phyloP scores from a whole-genome alignment of 2,329 filamentous ascomycete species.

The Epicoccum sorghinum region DNA sequence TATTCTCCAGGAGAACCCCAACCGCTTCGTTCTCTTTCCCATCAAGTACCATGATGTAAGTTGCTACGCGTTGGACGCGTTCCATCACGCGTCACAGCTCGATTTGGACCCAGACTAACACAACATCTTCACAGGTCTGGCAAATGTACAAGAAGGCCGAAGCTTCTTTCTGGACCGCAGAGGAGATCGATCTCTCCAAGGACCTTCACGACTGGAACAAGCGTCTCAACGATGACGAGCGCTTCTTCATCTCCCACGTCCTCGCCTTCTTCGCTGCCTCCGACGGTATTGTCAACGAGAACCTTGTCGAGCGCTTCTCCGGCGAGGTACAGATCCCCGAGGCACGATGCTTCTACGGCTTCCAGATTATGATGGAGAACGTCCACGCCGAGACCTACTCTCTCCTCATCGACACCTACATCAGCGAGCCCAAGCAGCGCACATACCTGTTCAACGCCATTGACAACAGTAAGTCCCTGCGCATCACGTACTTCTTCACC shows the following conservation, averaged over 20 bases:
- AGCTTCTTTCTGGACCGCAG: conserved; percentile 99
- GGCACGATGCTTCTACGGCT: conserved; percentile 99
- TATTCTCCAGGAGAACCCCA: conserved; percentile 90
- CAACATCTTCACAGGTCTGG: conserved; percentile 75
- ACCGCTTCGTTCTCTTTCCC: conserved; percentile 96
- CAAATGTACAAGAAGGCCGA: conserved; percentile 99
- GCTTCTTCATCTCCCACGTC: conserved; percentile 98
- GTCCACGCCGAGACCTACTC: conserved; percentile 99
- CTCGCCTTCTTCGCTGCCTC: conserved; percentile 99
- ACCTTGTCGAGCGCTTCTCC: conserved; percentile 97
- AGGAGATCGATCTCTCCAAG: conserved; percentile 99
- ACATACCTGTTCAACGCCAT: conserved; percentile 97
- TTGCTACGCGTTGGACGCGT: conserved; percentile 52
- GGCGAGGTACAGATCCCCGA: conserved; percentile 96
- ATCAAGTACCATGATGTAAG: conserved; percentile 99
- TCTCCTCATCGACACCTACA: conserved; percentile 97
- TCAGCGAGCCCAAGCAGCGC: conserved; percentile 95
- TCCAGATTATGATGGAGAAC: conserved; percentile 99
- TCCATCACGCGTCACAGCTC: conserved; percentile 65
- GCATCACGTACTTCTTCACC: too few relatives aligned
- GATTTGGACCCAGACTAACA: conserved; percentile 34
- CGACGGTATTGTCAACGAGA: conserved; percentile 99
- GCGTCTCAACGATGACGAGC: conserved; percentile 93
- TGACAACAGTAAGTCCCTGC: conserved; percentile 77
- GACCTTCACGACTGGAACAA: conserved; percentile 99